These are phyloP conservation scores for Casuarina glauca DNA, from an alignment of 306 rosid species.

Conservation along the genomic window DNA sequence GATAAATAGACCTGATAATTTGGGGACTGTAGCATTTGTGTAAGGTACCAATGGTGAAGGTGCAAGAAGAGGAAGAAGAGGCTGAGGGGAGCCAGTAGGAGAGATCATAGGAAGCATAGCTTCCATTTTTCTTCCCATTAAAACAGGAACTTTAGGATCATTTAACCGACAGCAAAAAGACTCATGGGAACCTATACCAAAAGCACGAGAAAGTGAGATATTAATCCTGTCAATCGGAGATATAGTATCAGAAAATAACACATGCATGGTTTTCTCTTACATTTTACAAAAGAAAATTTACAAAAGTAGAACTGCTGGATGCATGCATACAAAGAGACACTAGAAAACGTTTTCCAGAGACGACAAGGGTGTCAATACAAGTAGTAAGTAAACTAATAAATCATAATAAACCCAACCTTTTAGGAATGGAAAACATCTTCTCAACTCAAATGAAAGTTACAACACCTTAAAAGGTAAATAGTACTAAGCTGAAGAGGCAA, in stretches of 20 bases:
- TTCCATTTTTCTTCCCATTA: constrained; percentile 38
- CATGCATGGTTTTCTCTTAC: neutral
- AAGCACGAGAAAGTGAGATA: constrained; percentile 21
- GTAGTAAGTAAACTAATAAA: neutral
- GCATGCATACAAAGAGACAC: neutral
- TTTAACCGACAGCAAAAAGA: constrained; percentile 38
- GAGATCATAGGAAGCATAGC: constrained; percentile 58
- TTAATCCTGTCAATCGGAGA: neutral
- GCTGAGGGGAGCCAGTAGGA: constrained; percentile 72
- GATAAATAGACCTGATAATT: constrained; percentile 68
- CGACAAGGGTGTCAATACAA: neutral
- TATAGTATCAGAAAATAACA: neutral
- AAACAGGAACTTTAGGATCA: constrained; percentile 31
- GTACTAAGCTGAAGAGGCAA: neutral
- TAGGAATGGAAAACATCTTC: neutral
- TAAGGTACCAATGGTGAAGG: constrained; percentile 88
- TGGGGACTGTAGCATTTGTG: constrained; percentile 71
- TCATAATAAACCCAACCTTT: neutral
- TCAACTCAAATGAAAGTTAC: neutral
- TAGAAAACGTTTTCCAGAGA: neutral
- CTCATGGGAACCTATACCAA: constrained; percentile 53
- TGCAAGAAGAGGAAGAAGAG: constrained; percentile 89
- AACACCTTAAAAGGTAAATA: neutral
- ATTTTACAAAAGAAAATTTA: neutral
- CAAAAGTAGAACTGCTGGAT: neutral